Percentiles rank a stretch among this genome's conserved stretches.
phyloP scores from a whole-genome alignment of 345 rosid genomes.

The Dipteronia sinensis region DNA sequence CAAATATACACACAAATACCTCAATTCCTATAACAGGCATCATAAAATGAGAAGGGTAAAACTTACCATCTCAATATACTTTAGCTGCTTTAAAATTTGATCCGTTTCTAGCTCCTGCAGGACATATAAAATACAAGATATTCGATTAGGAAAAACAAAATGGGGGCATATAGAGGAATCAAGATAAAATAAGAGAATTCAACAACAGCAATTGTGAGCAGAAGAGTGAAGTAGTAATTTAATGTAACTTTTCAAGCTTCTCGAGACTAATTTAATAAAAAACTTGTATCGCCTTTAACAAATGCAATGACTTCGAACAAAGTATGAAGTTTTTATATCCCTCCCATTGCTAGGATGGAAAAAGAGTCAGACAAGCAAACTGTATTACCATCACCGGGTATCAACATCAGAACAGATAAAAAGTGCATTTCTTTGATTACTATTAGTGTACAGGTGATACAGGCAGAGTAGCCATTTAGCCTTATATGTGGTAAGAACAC shows the following conservation, averaged over 20 bases:
- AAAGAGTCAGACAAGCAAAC: background rate
- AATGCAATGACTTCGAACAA: background rate
- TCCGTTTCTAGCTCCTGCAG: slow-evolving; percentile 86
- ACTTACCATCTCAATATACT: slow-evolving; percentile 72
- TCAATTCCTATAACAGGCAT: background rate
- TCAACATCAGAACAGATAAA: background rate
- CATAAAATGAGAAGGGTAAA: background rate
- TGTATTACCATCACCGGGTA: background rate
- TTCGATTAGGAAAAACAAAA: slow-evolving; percentile 6
- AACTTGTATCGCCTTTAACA: background rate
- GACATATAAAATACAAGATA: slow-evolving; percentile 25
- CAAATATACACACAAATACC: too few species aligned
- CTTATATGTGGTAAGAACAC: background rate
- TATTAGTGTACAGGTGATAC: background rate
- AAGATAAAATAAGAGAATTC: background rate
- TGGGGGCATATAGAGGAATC: background rate
- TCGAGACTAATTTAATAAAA: background rate
- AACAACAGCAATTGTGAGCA: background rate
- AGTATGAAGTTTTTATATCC: background rate
- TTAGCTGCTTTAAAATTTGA: slow-evolving; percentile 73
- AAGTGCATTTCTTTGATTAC: too few species aligned
- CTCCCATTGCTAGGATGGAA: background rate
- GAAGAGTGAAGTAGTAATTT: background rate
- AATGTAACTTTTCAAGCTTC: background rate
- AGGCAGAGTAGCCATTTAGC: background rate